Base-by-base conservation (phyloP, 768 basidiomycete genomes). In the Lactarius trivialis region DNA sequence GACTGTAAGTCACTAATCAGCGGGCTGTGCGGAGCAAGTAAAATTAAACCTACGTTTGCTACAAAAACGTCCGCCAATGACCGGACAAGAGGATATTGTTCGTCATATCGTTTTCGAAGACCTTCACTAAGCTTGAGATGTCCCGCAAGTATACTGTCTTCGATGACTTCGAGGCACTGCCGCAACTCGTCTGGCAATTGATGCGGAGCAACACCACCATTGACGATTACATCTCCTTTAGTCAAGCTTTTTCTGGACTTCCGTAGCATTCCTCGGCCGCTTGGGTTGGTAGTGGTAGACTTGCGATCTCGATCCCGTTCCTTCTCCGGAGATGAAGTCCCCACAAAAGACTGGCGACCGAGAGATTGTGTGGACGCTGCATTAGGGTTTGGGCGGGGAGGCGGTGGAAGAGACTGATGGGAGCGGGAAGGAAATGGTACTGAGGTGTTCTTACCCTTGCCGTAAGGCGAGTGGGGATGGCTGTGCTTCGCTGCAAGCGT, bases 21-120 rank as follows among this genome's bases (percentile, higher is more conserved):
- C 26, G 34, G 51, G 58, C 17, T 49, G 5, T 17, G 54, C 3
- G 55, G 64, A 33, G 64, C 61, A 60, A 36, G 64, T 24, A 24
- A 48, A 24, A 15, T 53, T 28, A 64, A 56, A 21, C 89, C 75
- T 72, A 96, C 94, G 76, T 92, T 93, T 11, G 87, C 83, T 26
- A 94, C 90, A 74, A 98, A 98, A n/a, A 98, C 92, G 69, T 98
- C 95, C 58, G 95, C 94, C 41, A 98, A 80, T 32, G 88, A 90
- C 56, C 95, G 81, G 37, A 98, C 95, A 37, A 98, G 81, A 15
- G 95, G 95, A 71, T 90, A 98, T 67, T 98, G 95, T 68, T 97
- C 93, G 59, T 96, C 93, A 66, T 98, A 98, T 45, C 94, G 81
- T 75, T 91, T 94, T 71, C 83, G 84, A 68, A 99, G 74, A 24